Conservation (phyloP, 306 rosid species). For the Arachis hypogaea region DNA sequence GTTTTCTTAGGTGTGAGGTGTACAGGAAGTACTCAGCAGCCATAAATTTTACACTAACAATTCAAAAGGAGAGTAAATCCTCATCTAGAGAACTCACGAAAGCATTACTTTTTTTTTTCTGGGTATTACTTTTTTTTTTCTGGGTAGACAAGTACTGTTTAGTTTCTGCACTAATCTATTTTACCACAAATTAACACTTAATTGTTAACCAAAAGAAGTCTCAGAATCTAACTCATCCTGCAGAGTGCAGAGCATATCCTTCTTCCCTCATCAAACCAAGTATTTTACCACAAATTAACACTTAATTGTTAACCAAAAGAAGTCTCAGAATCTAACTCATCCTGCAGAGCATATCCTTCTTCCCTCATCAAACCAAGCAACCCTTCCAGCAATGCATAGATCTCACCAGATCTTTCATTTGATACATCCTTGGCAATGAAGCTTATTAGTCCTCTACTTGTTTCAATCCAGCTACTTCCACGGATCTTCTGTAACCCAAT, state of each 20-base stretch:
- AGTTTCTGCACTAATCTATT: slow-evolving; percentile 11
- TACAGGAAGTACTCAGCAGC: background rate
- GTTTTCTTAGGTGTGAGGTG: slow-evolving; percentile 7
- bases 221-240: slow-evolving; percentile 52
- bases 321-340: slow-evolving; percentile 53
- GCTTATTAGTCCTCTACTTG: slow-evolving; percentile 49
- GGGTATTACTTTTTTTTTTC: background rate
- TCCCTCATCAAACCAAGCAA: slow-evolving; percentile 65
- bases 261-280: slow-evolving; percentile 64
- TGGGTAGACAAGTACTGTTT: slow-evolving; percentile 5
- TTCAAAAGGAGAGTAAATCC: slow-evolving; percentile 1
- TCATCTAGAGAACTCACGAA: slow-evolving; percentile 13
- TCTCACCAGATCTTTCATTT: slow-evolving; percentile 54
- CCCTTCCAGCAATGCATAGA: slow-evolving; percentile 58
- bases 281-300: slow-evolving; percentile 21
- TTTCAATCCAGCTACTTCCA: slow-evolving; percentile 81
- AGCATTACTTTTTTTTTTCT: background rate
- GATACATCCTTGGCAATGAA: slow-evolving; percentile 62
- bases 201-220: slow-evolving; percentile 40
- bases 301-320: slow-evolving; percentile 37
- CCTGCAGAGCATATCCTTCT: slow-evolving; percentile 52
- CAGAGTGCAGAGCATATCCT: slow-evolving; percentile 43
- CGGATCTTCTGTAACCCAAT: slow-evolving; percentile 69
- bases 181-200: slow-evolving; percentile 23
- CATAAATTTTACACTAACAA: background rate